phyloP scores from a whole-genome alignment of 768 basidiomycete species.

The Termitomyces sp. region DNA sequence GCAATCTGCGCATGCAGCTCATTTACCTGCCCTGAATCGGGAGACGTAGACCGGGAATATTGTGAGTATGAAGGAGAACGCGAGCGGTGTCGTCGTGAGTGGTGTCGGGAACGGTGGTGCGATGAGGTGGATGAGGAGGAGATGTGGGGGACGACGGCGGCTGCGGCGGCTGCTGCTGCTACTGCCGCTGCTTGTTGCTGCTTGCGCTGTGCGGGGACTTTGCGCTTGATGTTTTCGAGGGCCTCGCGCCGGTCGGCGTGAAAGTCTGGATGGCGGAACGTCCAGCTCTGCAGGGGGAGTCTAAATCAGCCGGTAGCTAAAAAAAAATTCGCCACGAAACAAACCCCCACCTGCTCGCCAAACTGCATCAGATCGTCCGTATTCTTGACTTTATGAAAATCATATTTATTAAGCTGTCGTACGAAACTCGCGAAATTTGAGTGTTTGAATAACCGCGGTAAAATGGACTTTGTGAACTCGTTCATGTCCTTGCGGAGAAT shows the following conservation, averaged over 20 bases:
- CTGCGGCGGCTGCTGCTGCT: conserved; percentile 14
- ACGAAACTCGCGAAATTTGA: conserved; percentile 94
- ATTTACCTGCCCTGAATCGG: conserved; percentile 5
- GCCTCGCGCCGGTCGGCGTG: conserved; percentile 53
- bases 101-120: conserved; percentile 24
- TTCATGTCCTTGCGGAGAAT: conserved; percentile 71
- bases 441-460: conserved; percentile 93
- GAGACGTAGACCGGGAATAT: conserved; percentile 24
- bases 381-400: conserved; percentile 95
- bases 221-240: conserved; percentile 60
- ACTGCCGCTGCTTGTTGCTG: conserved; percentile 33
- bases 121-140: conserved; percentile 14
- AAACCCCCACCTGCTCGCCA: conserved; percentile 51
- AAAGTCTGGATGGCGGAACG: conserved; percentile 60
- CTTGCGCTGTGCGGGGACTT: conserved; percentile 55
- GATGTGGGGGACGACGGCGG: conserved; percentile 13
- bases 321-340: background rate
- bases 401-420: conserved; percentile 93
- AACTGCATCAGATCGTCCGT: conserved; percentile 76
- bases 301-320: background rate
- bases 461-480: conserved; percentile 88
- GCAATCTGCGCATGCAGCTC: conserved; percentile 15
- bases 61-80: conserved; percentile 18
- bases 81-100: conserved; percentile 14
- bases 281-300: conserved; percentile 46